A percentile compares a stretch with the other conserved stretches of the same genome.
Evolutionary conservation across 2,329 filamentous ascomycete genomes (phyloP).

Genomic region (Chrysoporthe puriensis): DNA sequence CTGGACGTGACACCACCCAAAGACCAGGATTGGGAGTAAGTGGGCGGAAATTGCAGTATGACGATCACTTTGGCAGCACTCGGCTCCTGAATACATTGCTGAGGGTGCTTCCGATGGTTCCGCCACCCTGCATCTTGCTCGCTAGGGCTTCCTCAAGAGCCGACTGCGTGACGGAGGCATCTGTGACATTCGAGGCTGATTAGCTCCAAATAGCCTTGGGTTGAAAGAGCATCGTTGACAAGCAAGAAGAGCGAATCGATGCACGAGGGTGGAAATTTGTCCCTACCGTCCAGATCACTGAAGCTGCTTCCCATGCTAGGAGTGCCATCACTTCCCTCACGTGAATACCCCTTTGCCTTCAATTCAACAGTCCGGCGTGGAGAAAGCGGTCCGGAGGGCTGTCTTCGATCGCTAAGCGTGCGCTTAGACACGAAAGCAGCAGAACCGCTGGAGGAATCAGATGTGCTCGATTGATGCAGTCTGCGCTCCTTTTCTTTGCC

Average conservation of each 20-base stretch:
- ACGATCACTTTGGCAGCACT: slow-evolving; percentile 47
- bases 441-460: slow-evolving; percentile 66
- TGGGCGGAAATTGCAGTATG: neutral
- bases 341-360: slow-evolving; percentile 54
- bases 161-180: slow-evolving; percentile 79
- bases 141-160: slow-evolving; percentile 78
- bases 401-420: slow-evolving; percentile 39
- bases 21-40: neutral
- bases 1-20: neutral
- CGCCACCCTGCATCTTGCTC: slow-evolving; percentile 69
- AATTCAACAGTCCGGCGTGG: slow-evolving; percentile 64
- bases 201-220: neutral
- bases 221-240: neutral
- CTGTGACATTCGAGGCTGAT: slow-evolving; percentile 45
- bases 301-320: slow-evolving; percentile 86
- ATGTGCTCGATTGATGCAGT: slow-evolving; percentile 56
- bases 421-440: slow-evolving; percentile 43
- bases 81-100: slow-evolving; percentile 70
- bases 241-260: neutral
- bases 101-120: slow-evolving; percentile 62
- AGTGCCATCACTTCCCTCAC: slow-evolving; percentile 71
- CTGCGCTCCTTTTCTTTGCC: slow-evolving; percentile 38
- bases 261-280: slow-evolving; percentile 5
- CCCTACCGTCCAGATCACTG: slow-evolving; percentile 77
- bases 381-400: slow-evolving; percentile 52